Percentiles rank a stretch among this genome's conserved stretches.
Conservation (phyloP, 1,139 yeast genomes). For the Protomyces macrosporus region DNA sequence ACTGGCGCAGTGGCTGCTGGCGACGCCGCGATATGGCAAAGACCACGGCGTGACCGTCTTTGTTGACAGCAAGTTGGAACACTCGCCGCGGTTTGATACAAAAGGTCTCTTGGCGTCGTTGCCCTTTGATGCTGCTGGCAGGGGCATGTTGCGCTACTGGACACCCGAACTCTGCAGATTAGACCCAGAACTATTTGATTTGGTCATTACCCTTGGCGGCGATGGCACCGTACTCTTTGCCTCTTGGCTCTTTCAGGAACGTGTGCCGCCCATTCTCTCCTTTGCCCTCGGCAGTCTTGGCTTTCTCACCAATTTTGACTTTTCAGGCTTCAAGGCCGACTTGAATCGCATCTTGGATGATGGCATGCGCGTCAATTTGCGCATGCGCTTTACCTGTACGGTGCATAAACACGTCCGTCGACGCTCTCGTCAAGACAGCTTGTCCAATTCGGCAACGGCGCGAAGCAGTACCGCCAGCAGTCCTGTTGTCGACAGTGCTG, state of each 20-base stretch:
- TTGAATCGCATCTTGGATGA: constrained; percentile 55
- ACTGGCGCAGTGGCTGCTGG: constrained; percentile 67
- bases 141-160: constrained; percentile 52
- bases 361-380: constrained; percentile 69
- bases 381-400: constrained; percentile 53
- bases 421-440: constrained; percentile 37
- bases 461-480: background rate
- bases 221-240: constrained; percentile 85
- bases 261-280: constrained; percentile 83
- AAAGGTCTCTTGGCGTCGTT: background rate
- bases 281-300: constrained; percentile 79
- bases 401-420: constrained; percentile 37
- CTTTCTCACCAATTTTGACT: constrained; percentile 70
- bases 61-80: constrained; percentile 61
- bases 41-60: constrained; percentile 50
- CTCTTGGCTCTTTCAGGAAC: constrained; percentile 61
- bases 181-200: constrained; percentile 61
- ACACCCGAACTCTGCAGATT: constrained; percentile 51
- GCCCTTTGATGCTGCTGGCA: constrained; percentile 41
- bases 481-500: background rate
- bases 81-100: constrained; percentile 51
- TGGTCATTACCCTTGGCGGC: constrained; percentile 74
- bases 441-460: background rate
- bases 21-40: constrained; percentile 26
- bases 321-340: constrained; percentile 59